Base-by-base conservation (phyloP, 768 basidiomycete species). In the Pisolithus microcarpus region DNA sequence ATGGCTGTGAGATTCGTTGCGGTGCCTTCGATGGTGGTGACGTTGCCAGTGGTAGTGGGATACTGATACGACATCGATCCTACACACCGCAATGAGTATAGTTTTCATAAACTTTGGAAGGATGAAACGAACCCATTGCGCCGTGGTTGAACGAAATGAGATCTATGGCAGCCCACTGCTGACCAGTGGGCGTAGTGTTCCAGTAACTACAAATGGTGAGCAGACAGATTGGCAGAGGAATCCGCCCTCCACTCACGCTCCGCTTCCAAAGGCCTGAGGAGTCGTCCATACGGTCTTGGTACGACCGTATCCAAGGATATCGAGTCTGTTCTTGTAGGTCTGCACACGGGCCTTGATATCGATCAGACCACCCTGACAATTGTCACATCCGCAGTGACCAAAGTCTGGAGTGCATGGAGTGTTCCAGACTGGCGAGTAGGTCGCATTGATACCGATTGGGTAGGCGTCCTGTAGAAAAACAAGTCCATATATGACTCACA, bases 271-370 rank as follows among this genome's bases (percentile, higher is more conserved):
- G 0, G 78, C 86, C 63, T 91, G 87, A 7, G 87, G 85, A 0
- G 84, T 84, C 3, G 81, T 78, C 89, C 88, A 91, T 0, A 88
- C 75, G 3, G 81, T 75, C 61, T 85, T 83, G 7, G 74, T 77
- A 9, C 79, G 69, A 53, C 81, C 80, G 75, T 82, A 83, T 0
- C 84, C 84, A 47, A 84, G 75, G 46, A 77, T 70, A 52, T 77
- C 72, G 3, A 84, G 65, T 28, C 86, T 73, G 43, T 81, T 66
- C 46, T 69, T 71, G 67, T 79, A 89, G 36, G 82, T 73, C 50
- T 87, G 84, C 70, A 89, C 76, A 21, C 87, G 72, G 0, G 68
- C 68, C 15, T 76, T 76, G 59, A 89, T 79, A 56, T 90, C 87
- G 47, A 78, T 73, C 48, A 87, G 78, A 18, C 51, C 61, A 1